phyloP scores from a whole-genome alignment of 805 yeast species.

The Pichia pseudocactophila region DNA sequence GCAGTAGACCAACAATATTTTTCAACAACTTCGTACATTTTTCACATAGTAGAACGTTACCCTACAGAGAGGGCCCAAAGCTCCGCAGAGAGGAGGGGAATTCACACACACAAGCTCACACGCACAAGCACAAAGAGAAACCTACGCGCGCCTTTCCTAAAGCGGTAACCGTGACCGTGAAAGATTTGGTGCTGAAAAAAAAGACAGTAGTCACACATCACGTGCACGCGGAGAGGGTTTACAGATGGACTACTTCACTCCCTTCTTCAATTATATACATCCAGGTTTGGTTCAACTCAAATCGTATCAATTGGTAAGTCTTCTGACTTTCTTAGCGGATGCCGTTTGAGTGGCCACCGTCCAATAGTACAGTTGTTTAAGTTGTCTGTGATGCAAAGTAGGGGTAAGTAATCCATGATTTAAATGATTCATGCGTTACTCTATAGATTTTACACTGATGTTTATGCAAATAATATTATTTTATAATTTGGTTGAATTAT shows the following conservation, averaged over 20 bases:
- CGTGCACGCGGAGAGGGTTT: not conserved
- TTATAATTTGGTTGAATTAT: too few species aligned
- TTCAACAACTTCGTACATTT: not conserved
- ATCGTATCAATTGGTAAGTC: conserved; percentile 40
- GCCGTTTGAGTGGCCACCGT: conserved; percentile 44
- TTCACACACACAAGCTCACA: too few species aligned
- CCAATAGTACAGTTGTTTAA: conserved; percentile 30
- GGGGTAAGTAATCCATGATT: not conserved
- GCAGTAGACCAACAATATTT: not conserved
- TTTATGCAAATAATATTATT: not conserved
- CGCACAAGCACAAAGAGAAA: too few species aligned
- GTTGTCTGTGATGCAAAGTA: not conserved
- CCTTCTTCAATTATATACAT: too few species aligned
- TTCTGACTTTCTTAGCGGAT: conserved; percentile 47
- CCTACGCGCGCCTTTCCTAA: too few species aligned
- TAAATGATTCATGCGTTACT: not conserved
- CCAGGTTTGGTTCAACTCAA: too few species aligned
- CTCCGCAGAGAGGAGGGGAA: too few species aligned
- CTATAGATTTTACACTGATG: not conserved
- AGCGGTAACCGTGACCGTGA: not conserved
- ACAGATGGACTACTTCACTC: too few species aligned
- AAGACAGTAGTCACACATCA: not conserved
- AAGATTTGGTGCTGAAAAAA: not conserved
- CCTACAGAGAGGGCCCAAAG: too few species aligned
- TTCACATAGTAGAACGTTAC: not conserved